phyloP scores from a whole-genome alignment of 495 filamentous ascomycete species.

The Aspergillus olivimuriae region DNA sequence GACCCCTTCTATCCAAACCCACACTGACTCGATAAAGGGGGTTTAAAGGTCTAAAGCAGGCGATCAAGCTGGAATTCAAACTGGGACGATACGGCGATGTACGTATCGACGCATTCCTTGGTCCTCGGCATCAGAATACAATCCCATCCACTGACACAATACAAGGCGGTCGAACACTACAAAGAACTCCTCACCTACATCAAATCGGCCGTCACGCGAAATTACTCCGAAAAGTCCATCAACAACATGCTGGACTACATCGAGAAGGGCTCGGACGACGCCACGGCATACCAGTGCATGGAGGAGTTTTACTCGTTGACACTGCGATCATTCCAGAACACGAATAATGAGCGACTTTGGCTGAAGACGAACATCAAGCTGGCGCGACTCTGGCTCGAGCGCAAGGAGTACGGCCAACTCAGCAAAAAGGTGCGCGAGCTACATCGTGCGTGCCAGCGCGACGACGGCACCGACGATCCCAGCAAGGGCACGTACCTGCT shows the following conservation, averaged over 20 bases:
- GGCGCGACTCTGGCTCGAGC: constrained; percentile 80
- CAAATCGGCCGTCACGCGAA: constrained; percentile 92
- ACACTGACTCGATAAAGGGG: too few relatives aligned
- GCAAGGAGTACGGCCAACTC: constrained; percentile 78
- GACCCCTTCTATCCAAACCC: too few relatives aligned
- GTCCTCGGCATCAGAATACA: too few relatives aligned
- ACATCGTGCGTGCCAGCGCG: constrained; percentile 80
- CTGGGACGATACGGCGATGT: constrained; percentile 80
- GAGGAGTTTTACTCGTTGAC: constrained; percentile 94
- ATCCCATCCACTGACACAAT: constrained; percentile 14
- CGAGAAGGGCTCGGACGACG: constrained; percentile 83
- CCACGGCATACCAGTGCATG: constrained; percentile 76
- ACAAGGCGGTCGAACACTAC: constrained; percentile 92
- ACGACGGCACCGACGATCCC: constrained; percentile 86
- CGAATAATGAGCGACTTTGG: constrained; percentile 96
- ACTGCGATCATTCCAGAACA: constrained; percentile 88
- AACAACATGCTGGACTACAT: constrained; percentile 99
- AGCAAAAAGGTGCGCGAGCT: constrained; percentile 81
- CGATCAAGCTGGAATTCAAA: constrained; percentile 94
- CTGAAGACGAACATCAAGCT: constrained; percentile 98
- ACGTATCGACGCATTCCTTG: constrained; percentile 14
- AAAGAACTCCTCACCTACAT: constrained; percentile 94
- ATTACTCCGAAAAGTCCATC: constrained; percentile 98
- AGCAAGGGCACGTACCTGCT: constrained; percentile 95
- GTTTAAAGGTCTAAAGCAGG: constrained; percentile 96